Evolutionary conservation across 169 alveolate species (phyloP).

Genomic region (Plasmodium yoelii): DNA sequence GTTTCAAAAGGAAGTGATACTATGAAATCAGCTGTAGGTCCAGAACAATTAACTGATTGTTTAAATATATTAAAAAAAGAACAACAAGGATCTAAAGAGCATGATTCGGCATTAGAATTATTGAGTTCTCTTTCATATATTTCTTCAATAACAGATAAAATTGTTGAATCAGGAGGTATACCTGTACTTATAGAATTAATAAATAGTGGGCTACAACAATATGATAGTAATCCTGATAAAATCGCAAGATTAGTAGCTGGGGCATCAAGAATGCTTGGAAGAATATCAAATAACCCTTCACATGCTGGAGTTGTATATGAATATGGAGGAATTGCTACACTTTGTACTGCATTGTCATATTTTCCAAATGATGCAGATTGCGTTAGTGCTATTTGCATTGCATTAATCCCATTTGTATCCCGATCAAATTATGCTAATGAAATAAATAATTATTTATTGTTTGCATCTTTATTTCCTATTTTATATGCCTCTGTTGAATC

Average conservation of each 20-base stretch:
- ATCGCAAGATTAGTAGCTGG: constrained; percentile 88
- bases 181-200: constrained; percentile 90
- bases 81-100: constrained; percentile 89
- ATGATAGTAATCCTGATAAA: constrained; percentile 87
- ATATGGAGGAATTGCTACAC: constrained; percentile 91
- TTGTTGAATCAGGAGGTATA: constrained; percentile 92
- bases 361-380: constrained; percentile 87
- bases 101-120: constrained; percentile 91
- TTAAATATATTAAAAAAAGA: constrained; percentile 87
- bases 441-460: constrained; percentile 82
- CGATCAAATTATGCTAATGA: constrained; percentile 83
- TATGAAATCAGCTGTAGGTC: constrained; percentile 89
- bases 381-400: constrained; percentile 89
- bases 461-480: constrained; percentile 88
- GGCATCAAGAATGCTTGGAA: constrained; percentile 90
- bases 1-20: constrained; percentile 91
- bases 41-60: constrained; percentile 90
- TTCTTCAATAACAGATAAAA: constrained; percentile 91
- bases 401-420: constrained; percentile 88
- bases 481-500: constrained; percentile 88
- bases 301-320: constrained; percentile 88
- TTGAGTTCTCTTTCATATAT: constrained; percentile 93
- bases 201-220: constrained; percentile 88
- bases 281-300: constrained; percentile 89
- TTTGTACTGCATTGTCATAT: constrained; percentile 89